Evolutionary conservation across 2,329 filamentous ascomycete genomes (phyloP).

Genomic region (Byssochlamys sp.): DNA sequence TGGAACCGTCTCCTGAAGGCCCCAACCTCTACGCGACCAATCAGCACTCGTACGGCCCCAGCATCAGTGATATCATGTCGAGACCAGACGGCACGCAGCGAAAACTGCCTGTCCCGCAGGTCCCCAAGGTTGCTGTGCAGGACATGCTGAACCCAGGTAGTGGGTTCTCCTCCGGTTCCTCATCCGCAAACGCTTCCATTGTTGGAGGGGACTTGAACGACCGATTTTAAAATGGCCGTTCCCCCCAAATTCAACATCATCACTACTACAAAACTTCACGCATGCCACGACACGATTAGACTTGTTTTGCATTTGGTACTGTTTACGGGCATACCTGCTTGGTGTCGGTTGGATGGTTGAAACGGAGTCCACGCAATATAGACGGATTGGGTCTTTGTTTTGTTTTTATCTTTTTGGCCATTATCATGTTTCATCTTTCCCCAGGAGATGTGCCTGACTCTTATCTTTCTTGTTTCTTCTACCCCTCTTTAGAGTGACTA

Average conservation of each 20-base stretch:
- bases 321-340: conserved; percentile 24
- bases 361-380: conserved; percentile 15
- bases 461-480: background rate
- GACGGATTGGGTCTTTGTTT: conserved; percentile 13
- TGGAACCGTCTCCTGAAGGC: conserved; percentile 56
- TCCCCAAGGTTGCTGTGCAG: conserved; percentile 77
- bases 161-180: conserved; percentile 64
- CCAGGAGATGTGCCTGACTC: background rate
- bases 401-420: conserved; percentile 5
- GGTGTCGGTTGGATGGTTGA: conserved; percentile 22
- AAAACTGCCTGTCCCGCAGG: conserved; percentile 81
- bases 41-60: conserved; percentile 57
- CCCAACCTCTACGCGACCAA: conserved; percentile 50
- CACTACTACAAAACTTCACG: conserved; percentile 15
- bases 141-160: conserved; percentile 64
- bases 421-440: conserved; percentile 10
- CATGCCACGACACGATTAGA: conserved; percentile 32
- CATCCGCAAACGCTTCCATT: conserved; percentile 67
- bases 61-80: conserved; percentile 86
- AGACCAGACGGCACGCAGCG: conserved; percentile 76
- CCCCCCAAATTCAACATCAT: background rate
- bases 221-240: conserved; percentile 29
- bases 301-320: conserved; percentile 27
- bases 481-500: background rate
- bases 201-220: conserved; percentile 62